Conservation (phyloP, 1,139 yeast species). For the Saccharomyces pastorianus region DNA sequence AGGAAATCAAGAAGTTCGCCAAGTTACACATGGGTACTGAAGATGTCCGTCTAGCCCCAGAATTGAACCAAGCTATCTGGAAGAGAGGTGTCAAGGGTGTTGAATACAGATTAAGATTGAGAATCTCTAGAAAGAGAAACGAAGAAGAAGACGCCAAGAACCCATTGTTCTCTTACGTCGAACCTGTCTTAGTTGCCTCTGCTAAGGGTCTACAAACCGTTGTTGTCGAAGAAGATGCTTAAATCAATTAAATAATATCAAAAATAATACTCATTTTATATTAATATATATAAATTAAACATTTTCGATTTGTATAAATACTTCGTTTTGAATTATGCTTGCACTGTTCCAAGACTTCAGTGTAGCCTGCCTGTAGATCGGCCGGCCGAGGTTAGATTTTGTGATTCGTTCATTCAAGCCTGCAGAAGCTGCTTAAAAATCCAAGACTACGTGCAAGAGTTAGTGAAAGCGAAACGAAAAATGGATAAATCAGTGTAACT, state of each 20-base stretch:
- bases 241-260: constrained; percentile 28
- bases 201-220: constrained; percentile 97
- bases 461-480: background rate
- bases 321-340: too few species aligned
- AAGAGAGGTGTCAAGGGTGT: constrained; percentile 99
- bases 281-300: constrained; percentile 7
- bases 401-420: too few species aligned
- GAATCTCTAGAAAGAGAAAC: constrained; percentile 99
- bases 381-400: too few species aligned
- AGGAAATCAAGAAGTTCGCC: constrained; percentile 98
- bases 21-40: constrained; percentile 98
- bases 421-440: background rate
- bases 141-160: constrained; percentile 99
- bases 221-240: constrained; percentile 86
- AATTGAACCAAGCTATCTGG: constrained; percentile 97
- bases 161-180: constrained; percentile 96
- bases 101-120: constrained; percentile 95
- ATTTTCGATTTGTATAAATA: constrained; percentile 9
- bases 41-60: constrained; percentile 98
- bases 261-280: constrained; percentile 12
- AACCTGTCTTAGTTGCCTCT: constrained; percentile 90
- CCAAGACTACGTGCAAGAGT: background rate
- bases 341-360: too few species aligned
- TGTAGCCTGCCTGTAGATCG: too few species aligned
- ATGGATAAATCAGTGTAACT: constrained; percentile 32